Conservation (phyloP, 805 yeast species). For the Saccharomyces mikatae region DNA sequence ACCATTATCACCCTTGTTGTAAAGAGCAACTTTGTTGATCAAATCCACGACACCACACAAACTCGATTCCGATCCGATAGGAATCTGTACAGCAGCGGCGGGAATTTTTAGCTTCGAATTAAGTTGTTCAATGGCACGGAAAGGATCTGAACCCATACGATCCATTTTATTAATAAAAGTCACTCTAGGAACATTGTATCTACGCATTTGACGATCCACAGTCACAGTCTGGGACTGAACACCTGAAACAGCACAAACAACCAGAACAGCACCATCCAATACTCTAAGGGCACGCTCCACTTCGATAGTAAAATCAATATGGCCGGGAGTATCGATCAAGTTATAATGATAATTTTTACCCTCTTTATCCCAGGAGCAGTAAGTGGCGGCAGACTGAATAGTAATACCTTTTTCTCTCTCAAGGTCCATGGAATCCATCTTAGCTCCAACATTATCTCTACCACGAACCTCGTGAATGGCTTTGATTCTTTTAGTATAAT, state of each 20-base stretch:
- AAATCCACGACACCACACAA: constrained; percentile 87
- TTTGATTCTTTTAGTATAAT: constrained; percentile 92
- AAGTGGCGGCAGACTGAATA: constrained; percentile 97
- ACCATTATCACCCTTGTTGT: constrained; percentile 87
- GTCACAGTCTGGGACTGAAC: constrained; percentile 98
- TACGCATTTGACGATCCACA: constrained; percentile 97
- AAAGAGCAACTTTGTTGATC: constrained; percentile 77
- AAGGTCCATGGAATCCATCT: constrained; percentile 98
- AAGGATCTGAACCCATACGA: constrained; percentile 98
- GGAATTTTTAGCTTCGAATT: constrained; percentile 81
- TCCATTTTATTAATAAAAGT: constrained; percentile 98
- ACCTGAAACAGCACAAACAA: constrained; percentile 97
- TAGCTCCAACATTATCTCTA: constrained; percentile 95
- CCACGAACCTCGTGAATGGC: constrained; percentile 97
- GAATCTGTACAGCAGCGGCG: constrained; percentile 97
- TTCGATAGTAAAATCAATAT: constrained; percentile 96
- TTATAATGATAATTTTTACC: constrained; percentile 71
- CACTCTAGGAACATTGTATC: constrained; percentile 93
- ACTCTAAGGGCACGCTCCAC: constrained; percentile 98
- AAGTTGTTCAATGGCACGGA: constrained; percentile 87
- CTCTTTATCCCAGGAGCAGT: constrained; percentile 89
- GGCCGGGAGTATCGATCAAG: constrained; percentile 97
- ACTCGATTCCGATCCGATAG: constrained; percentile 87
- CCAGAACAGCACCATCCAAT: constrained; percentile 94
- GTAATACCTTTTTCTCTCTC: constrained; percentile 98